These are phyloP conservation scores for Colletotrichum coccodes DNA, from an alignment of 2,329 filamentous ascomycete genomes.

Conservation along the genomic window DNA sequence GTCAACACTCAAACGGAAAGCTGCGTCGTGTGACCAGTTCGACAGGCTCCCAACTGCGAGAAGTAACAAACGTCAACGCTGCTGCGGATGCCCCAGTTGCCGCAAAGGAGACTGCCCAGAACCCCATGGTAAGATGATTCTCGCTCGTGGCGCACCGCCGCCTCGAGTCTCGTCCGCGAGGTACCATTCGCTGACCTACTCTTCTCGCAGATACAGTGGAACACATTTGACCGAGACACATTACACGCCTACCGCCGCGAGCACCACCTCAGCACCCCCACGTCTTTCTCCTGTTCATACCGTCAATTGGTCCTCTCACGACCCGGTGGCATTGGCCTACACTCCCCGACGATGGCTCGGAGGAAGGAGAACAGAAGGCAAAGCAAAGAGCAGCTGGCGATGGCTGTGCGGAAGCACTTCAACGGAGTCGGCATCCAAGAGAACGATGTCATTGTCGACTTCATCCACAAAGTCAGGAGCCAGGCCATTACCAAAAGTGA, in stretches of 20 bases:
- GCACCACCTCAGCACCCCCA: slow-evolving; percentile 76
- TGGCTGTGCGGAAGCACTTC: slow-evolving; percentile 83
- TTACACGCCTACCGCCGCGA: slow-evolving; percentile 81
- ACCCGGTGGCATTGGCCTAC: slow-evolving; percentile 72
- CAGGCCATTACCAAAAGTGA: slow-evolving; percentile 32
- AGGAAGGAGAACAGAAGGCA: slow-evolving; percentile 72
- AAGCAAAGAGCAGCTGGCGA: slow-evolving; percentile 77
- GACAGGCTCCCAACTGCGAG: slow-evolving; percentile 45
- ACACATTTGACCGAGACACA: slow-evolving; percentile 71
- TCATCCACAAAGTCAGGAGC: slow-evolving; percentile 72
- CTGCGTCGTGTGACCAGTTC: slow-evolving; percentile 66
- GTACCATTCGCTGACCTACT: slow-evolving; percentile 9
- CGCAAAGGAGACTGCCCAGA: slow-evolving; percentile 28
- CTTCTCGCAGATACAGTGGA: slow-evolving; percentile 68
- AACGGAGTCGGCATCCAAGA: slow-evolving; percentile 83
- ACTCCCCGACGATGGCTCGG: slow-evolving; percentile 81
- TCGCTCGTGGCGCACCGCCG: slow-evolving; percentile 17
- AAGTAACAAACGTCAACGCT: slow-evolving; percentile 41
- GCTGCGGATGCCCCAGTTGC: slow-evolving; percentile 36
- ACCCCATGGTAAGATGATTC: slow-evolving; percentile 23
- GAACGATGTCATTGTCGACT: slow-evolving; percentile 84
- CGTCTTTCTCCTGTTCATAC: slow-evolving; percentile 74
- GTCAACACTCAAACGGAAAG: slow-evolving; percentile 59
- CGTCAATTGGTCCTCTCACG: slow-evolving; percentile 70
- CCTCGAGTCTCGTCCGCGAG: slow-evolving; percentile 16